Base-by-base conservation (phyloP, 2,329 filamentous ascomycete genomes). In the Ambrosiella beaveri region DNA sequence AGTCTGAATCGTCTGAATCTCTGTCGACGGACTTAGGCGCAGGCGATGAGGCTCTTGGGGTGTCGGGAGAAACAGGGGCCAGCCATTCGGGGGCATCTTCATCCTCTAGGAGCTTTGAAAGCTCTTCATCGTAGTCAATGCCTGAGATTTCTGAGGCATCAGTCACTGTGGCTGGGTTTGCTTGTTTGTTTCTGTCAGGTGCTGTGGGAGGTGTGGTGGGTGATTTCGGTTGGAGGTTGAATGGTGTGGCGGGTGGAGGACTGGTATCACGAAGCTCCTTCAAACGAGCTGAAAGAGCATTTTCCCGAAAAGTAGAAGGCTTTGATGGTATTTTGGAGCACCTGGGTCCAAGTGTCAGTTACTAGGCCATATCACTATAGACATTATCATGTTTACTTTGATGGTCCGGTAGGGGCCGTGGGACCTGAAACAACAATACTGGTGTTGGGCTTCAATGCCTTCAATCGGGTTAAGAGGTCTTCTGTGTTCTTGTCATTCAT, bases 251-350 rank as follows among this genome's bases (percentile, higher is more conserved):
- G 4, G 47, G 47, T 7, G 19, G 19, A 35, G 9, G 47, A 35
- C 7, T 7, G 6, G 47, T 11, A 36, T 56, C 49, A 7, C 78
- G 74, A 17, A 81, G 68, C 5, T 69, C 73, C 62, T 75, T 76
- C 50, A 81, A 69, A 19, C 78, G 72, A 1, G 73, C 73, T 1
- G 77, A 69, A 7, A 81, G 70, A 7, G 71, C 70, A 64, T 80
- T 76, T 62, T 79, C 76, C 45, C 70, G 70, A 0, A 75, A 74
- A 1, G 68, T 65, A 37, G 52, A 15, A 47, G 59, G 60, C 50
- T 56, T 60, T 27, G 54, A 41, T 38, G 44, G 19, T 19, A 54
- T 17, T 9, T 38, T 54, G 36, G 52, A 27, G n/a, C 27, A 54
- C 9, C 15, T 41, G 39, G 11, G 15, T 41, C 13, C 13, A 5